Base-by-base conservation (phyloP, 2,329 filamentous ascomycete species). In the Neoscytalidium dimidiatum region DNA sequence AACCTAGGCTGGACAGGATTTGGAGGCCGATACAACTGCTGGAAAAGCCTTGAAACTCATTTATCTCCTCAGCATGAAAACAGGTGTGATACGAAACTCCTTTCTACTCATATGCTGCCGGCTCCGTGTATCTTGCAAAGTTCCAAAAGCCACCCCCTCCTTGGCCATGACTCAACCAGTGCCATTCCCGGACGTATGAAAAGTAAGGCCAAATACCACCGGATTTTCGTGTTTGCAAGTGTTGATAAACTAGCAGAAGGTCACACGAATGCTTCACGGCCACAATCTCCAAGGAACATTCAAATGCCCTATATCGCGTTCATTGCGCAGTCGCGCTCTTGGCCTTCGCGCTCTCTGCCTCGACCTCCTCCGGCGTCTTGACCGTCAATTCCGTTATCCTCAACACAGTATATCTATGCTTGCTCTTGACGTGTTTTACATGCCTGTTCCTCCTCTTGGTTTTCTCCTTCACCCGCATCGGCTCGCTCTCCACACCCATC, bases 391-490 rank as follows among this genome's bases (percentile, higher is more conserved):
- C 92, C 74, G 90, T 90, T 68, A 99, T 90, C 74, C 89, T 85
- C 78, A 99, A 75, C 23, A 97, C 86, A 2, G 95, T 99, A 78
- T 91, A 97, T 73, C 87, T 85, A 76, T 96, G 92, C 85, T 99
- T 97, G 83, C 92, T 97, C 81, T 85, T 90, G 9, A 95, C 90
- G 66, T 85, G 87, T 82, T 88, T 92, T 57, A 86, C 85, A 74
- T 86, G 84, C 68, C 87, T 80, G 71, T 86, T 83, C 74, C 90
- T 85, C 74, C 92, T 82, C 77, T 90, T 90, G 73, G 83, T 86
- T 80, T 85, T 85, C 77, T 84, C 82, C 73, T 80, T 82, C 41
- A 84, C 73, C 63, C 82, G 72, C 81, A 85, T 76, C 48, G 84
- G 84, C 87, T 91, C 82, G 65, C 87, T 86, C 80, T 98, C 95